A percentile compares a stretch with the other conserved stretches of the same genome.
These are phyloP conservation scores for Trichoderma atroviride DNA, from an alignment of 2,329 filamentous ascomycete genomes.

Conservation along the genomic window DNA sequence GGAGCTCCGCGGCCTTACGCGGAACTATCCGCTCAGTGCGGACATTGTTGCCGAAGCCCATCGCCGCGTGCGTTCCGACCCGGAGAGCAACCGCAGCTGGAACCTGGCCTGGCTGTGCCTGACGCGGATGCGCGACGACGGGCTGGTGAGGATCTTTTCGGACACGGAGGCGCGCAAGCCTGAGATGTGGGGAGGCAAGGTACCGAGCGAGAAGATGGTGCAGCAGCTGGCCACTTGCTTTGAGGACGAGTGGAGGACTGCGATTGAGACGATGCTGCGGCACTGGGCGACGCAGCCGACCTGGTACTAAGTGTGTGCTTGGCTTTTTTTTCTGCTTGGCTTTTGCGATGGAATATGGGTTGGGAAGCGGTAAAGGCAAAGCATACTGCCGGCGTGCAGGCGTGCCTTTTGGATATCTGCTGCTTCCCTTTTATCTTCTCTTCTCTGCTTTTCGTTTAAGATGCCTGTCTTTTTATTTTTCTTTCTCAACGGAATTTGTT, in stretches of 20 bases:
- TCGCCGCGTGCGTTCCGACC: conserved; percentile 63
- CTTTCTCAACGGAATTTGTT: background rate
- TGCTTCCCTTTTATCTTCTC: background rate
- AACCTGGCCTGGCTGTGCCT: conserved; percentile 76
- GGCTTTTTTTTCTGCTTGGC: background rate
- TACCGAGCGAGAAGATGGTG: conserved; percentile 59
- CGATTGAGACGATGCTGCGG: conserved; percentile 65
- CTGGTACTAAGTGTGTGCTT: conserved; percentile 44
- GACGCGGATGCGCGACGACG: conserved; percentile 64
- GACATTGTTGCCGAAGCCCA: conserved; percentile 68
- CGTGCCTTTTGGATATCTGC: background rate
- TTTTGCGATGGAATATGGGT: background rate
- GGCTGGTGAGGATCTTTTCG: conserved; percentile 64
- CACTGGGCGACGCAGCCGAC: conserved; percentile 68
- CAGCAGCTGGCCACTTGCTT: conserved; percentile 64
- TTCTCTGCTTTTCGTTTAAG: background rate
- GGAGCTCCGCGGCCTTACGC: conserved; percentile 69
- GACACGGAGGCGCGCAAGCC: conserved; percentile 61
- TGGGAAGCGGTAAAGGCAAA: background rate
- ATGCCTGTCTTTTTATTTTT: background rate
- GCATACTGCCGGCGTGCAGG: background rate
- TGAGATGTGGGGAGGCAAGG: conserved; percentile 69
- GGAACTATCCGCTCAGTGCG: conserved; percentile 67
- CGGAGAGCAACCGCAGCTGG: conserved; percentile 70
- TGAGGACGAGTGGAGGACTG: conserved; percentile 67